phyloP scores from a whole-genome alignment of 2,329 filamentous ascomycete species.

The Ophiostoma populinum region DNA sequence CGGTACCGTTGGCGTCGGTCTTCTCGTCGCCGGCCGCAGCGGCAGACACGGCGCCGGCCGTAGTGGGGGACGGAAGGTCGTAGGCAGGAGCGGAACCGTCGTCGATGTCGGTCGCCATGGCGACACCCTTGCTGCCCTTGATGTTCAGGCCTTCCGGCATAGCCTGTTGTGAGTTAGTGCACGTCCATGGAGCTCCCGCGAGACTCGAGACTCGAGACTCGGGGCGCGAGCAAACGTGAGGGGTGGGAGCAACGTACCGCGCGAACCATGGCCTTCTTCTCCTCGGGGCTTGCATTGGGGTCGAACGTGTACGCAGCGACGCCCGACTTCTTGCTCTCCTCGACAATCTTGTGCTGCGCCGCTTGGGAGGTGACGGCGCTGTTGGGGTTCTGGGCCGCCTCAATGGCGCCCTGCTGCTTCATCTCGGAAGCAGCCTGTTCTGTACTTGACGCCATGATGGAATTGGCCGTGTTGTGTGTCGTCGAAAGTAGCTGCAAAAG shows the following conservation, averaged over 20 bases:
- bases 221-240: neutral
- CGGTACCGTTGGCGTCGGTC: slow-evolving; percentile 28
- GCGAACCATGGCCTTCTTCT: slow-evolving; percentile 68
- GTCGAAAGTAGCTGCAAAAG: no score
- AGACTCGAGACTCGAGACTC: no score
- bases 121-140: slow-evolving; percentile 43
- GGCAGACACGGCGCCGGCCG: slow-evolving; percentile 41
- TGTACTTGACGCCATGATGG: slow-evolving; percentile 17
- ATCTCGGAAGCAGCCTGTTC: slow-evolving; percentile 35
- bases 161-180: slow-evolving; percentile 28
- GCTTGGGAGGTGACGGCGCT: slow-evolving; percentile 50
- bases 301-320: slow-evolving; percentile 72
- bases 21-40: slow-evolving; percentile 23
- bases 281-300: slow-evolving; percentile 62
- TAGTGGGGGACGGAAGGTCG: slow-evolving; percentile 60
- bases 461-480: no score
- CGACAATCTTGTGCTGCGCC: slow-evolving; percentile 55
- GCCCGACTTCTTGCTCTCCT: slow-evolving; percentile 65
- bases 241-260: slow-evolving; percentile 37
- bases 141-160: slow-evolving; percentile 43
- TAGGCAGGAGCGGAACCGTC: slow-evolving; percentile 52
- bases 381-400: slow-evolving; percentile 57
- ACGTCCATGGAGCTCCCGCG: no score
- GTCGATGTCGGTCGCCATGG: slow-evolving; percentile 64
- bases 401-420: slow-evolving; percentile 65